Base-by-base conservation (phyloP, 2,329 filamentous ascomycete species). In the Clarireedia hainanense region DNA sequence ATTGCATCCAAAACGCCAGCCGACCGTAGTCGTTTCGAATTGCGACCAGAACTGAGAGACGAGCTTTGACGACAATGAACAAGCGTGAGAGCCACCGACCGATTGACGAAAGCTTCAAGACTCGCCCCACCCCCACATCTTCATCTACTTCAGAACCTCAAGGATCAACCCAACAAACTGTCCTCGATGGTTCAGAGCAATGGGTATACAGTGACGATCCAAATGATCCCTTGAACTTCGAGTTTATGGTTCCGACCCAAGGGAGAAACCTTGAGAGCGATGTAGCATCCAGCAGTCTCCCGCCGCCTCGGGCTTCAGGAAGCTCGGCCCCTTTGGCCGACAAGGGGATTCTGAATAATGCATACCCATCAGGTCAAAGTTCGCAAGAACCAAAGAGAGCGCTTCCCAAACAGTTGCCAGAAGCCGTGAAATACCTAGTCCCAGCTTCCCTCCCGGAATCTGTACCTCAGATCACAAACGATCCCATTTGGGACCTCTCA, bases 371-470 rank as follows among this genome's bases (percentile, higher is more conserved):
- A 26, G 2, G 20, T 55, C 27, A 45, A 17, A 7, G 27, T 36
- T 30, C 4, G 4, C n/a, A 27, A 1, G 24, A 45, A 2, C 10
- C 27, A n/a, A 50, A 50, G 20, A 24, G 5, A 27, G 14, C 43
- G 10, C 6, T 27, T 10, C 52, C 52, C 12, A 50, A 45, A 15
- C 47, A 50, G 27, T 7, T 55, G 36, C 47, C 52, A 27, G 52
- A 55, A 23, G 52, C 52, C 24, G n/a, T 55, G 4, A 50, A 55
- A 27, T 55, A 55, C 23, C 50, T 55, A 30, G 52, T 30, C n/a
- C 52, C 52, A 10, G 7, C 34, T 4, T 40, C 39, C 17, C 10
- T 23, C 12, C 47, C 30, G 9, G 42, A 3, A 26, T 14, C 30
- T 20, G 27, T 26, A 17, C 17, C 37, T 50, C 37, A 46, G 24